Evolutionary conservation across 176 grass and related monocot genomes (phyloP), one percentile per base, ranked within the genome.

Genomic region (Bromus sterilis): DNA sequence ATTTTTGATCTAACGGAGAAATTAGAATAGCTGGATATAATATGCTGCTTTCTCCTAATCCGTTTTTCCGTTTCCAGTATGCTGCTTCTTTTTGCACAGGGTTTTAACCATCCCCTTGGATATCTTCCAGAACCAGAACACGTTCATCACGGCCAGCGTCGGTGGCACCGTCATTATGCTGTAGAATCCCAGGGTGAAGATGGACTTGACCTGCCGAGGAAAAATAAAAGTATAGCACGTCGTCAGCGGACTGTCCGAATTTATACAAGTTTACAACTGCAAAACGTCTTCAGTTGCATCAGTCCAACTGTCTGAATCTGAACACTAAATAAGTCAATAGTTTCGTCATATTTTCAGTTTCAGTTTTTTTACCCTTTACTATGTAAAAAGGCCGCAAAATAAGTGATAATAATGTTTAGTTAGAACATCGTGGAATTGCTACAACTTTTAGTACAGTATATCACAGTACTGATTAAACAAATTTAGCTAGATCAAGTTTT

Each of bases 71-170:
- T 84, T 79, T 31, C 65, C 68, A 37, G 4, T 36, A 28, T 34
- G 80, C 71, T 75, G 83, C 64, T 29, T 90, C 24, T 21, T 80
- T 34, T 71, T 91, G 2, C 83, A 91, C 23, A 97, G 64, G 76
- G 90, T 93, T 80, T 92, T 94, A 74, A 97, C 23, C 90, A 93
- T 76, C 55, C 95, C 95, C 73, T 81, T 97, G 55, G 80, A 85
- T 77, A 98, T 93, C 88, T 98, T 98, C 89, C 83, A 89, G 78
- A 97, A 97, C 95, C 92, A 98, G 20, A 93, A 75, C 5, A 94
- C 15, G 78, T 98, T 94, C 95, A 94, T 89, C 42, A 91, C 56
- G n/a, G 90, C 86, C 11, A 94, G 31, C 28, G 28, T 31, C 44
- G 84, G 55, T 31, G 92, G 78, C 30, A 83, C 92, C 1, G 59